phyloP scores from a whole-genome alignment of 805 yeast species.

The Cyberlindnera xishuangbannaensis region DNA sequence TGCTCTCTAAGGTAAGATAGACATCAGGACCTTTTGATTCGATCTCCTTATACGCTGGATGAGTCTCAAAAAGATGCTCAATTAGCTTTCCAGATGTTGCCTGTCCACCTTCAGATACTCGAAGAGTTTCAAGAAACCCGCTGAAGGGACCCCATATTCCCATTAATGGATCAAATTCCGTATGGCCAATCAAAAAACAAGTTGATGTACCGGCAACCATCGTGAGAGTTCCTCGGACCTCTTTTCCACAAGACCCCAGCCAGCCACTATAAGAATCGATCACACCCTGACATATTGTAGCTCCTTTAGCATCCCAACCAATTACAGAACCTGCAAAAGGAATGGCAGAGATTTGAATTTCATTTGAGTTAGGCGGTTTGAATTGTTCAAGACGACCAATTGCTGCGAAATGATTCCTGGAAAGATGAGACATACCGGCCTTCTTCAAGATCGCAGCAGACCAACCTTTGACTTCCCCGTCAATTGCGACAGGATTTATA shows the following conservation, averaged over 20 bases:
- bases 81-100: constrained; percentile 53
- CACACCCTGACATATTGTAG: constrained; percentile 36
- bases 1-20: constrained; percentile 21
- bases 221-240: constrained; percentile 28
- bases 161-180: constrained; percentile 19
- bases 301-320: background rate
- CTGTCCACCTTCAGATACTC: constrained; percentile 50
- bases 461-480: constrained; percentile 59
- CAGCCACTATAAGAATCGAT: constrained; percentile 58
- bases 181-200: constrained; percentile 38
- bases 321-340: no score
- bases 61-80: constrained; percentile 40
- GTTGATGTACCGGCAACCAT: constrained; percentile 63
- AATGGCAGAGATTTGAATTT: no score
- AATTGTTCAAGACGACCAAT: constrained; percentile 21
- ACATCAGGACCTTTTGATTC: constrained; percentile 9
- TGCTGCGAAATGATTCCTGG: constrained; percentile 16
- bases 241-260: constrained; percentile 32
- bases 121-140: constrained; percentile 27
- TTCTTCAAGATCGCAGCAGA: constrained; percentile 21
- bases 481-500: constrained; percentile 35
- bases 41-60: constrained; percentile 27
- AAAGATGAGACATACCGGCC: constrained; percentile 17
- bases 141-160: constrained; percentile 63
- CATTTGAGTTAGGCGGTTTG: no score